Evolutionary conservation across 176 grass and related monocot species (phyloP), one percentile per base, ranked within the genome.

Genomic region (Hsuehochloa calcarea): DNA sequence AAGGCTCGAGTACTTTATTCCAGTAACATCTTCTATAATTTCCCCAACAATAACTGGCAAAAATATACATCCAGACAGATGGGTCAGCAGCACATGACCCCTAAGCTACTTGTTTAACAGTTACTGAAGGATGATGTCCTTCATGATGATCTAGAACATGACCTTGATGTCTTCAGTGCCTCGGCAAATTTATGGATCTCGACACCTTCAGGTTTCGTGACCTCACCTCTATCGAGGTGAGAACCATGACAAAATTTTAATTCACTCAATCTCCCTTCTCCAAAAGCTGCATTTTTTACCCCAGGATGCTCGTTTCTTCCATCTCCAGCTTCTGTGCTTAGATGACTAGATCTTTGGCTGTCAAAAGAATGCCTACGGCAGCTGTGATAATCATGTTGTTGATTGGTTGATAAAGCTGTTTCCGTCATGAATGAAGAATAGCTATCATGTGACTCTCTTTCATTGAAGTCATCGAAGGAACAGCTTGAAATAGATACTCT

Each of bases 171-270:
- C 62, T 70, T 71, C 44, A 92, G 61, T 37, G 84, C 93, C 61
- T 88, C 84, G 0, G 93, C 93, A 43, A 89, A 89, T 80, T 95
- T 95, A 65, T 75, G 87, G 19, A 95, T 80, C 84, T 90, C 83
- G 0, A 39, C 67, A 67, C 81, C 55, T 68, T 92, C 93, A 59
- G 90, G 76, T 78, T 81, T 82, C 0, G 71, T 78, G n/a, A 27
- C 38, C 41, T 74, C 40, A 64, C 55, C 51, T 6, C 16, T 76
- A 17, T 77, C 89, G 61, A 73, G 60, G 34, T 70, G 82, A 85
- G 54, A 23, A n/a, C 62, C 81, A 46, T 64, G 73, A 55, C 68
- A 54, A 74, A 79, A 85, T n/a, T 56, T 56, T 56, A 63, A 27
- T 51, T 80, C 64, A 72, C 45, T 79, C 40, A 75, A 54, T 46